Base-by-base conservation (phyloP, 2,329 filamentous ascomycete genomes). In the Fusarium anthophilum region DNA sequence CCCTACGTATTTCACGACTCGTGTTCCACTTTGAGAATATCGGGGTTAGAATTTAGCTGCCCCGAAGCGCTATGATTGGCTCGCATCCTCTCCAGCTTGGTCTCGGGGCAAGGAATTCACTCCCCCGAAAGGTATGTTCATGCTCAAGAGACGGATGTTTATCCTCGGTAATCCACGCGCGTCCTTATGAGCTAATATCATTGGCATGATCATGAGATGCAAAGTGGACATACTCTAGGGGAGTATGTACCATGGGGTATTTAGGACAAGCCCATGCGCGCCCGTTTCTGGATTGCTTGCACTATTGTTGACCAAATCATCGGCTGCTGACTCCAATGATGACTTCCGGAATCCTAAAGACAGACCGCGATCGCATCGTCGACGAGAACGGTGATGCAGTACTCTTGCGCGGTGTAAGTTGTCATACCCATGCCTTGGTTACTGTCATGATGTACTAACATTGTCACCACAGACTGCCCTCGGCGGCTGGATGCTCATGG, bases 401-500 rank as follows among this genome's bases (percentile, higher is more conserved):
- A 15, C 79, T 88, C 12, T 82, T 89, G 22, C 78, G 78, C 24
- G 78, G 79, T 43, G 79, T 75, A 70, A 69, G 76, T 62, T 14
- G 20, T 15, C 2, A 24, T 24, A 1, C 3, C 8, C 12, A 35
- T 24, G 1, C 11, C 1, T 20, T n/a, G 3, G 8, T 8, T 6
- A 8, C 6, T 24, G 1, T 5, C 8, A 24, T 35, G 8, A 15
- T 24, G 6, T 11, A 20, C 4, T 38, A 1, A 9, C 62, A 28
- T 5, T 9, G 15, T 22, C 5, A 4, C 20, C 2, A 2, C 17
- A 77, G 76, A 73, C 77, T 18, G 78, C 78, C 13, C 66, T 77
- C 6, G 80, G 80, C 6, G 80, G 80, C 10, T 78, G 76, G 73
- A 78, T 81, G 74, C 74, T 79, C n/a, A 89, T 89, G 86, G 88